Evolutionary conservation across 2,329 filamentous ascomycete genomes (phyloP).

Genomic region (Metarhizium humberi): DNA sequence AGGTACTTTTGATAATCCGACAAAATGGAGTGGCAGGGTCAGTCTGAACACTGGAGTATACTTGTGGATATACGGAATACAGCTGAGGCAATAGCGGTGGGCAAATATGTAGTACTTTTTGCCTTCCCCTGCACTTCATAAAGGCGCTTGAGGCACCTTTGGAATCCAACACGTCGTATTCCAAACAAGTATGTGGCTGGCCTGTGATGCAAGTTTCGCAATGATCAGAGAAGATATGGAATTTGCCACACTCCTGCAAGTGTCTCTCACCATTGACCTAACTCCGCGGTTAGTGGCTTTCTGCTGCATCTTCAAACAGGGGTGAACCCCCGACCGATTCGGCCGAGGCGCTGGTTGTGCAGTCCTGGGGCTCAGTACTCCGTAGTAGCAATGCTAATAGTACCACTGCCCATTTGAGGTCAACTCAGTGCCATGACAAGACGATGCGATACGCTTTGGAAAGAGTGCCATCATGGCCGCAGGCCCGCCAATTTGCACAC

Average conservation of each 20-base stretch:
- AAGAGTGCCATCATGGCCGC: neutral
- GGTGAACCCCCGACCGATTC: conserved; percentile 5
- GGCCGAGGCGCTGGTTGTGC: conserved; percentile 5
- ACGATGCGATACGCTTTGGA: neutral
- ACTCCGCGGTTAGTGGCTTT: conserved; percentile 1
- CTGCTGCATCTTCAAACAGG: conserved; percentile 2
- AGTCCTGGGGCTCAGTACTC: neutral
- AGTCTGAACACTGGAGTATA: neutral
- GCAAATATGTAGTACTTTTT: too few species aligned
- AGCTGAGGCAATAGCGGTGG: too few species aligned
- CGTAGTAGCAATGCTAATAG: neutral
- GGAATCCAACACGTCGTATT: neutral
- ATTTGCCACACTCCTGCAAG: neutral
- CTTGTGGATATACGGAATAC: neutral
- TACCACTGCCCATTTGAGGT: neutral
- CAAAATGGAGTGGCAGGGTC: neutral
- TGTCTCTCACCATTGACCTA: neutral
- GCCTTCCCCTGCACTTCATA: neutral
- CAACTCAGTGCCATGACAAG: neutral
- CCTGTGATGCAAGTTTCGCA: neutral
- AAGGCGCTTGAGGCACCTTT: neutral
- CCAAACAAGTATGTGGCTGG: neutral
- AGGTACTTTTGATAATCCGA: neutral
- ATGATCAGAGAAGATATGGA: neutral
- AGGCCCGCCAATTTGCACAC: neutral